Evolutionary conservation across 176 grass and related monocot genomes (phyloP).

Genomic region (Triticum monococcum): DNA sequence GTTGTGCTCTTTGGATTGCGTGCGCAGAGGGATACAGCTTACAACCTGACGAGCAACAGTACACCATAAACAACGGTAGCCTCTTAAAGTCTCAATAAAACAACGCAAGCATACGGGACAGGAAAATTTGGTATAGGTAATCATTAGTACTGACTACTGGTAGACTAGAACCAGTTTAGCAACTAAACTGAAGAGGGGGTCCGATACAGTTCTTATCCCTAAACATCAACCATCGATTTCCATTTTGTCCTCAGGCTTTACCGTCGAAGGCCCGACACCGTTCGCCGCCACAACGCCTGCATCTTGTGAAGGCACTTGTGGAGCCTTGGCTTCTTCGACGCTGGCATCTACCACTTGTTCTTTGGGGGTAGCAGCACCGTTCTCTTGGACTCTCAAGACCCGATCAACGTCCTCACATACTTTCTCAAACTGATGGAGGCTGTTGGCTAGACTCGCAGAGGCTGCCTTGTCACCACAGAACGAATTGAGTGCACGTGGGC

Average conservation of each 20-base stretch:
- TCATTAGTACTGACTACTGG: neutral
- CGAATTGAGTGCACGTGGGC: slow-evolving; percentile 50
- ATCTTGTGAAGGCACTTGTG: neutral
- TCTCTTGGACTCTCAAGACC: slow-evolving; percentile 41
- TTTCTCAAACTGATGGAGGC: slow-evolving; percentile 55
- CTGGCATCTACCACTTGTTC: slow-evolving; percentile 13
- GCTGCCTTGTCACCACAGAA: slow-evolving; percentile 61
- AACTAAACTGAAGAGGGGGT: no score
- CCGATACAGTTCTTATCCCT: no score
- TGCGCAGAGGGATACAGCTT: neutral
- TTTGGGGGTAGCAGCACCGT: slow-evolving; percentile 15
- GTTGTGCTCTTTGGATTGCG: neutral
- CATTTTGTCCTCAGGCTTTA: neutral
- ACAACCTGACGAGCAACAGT: neutral
- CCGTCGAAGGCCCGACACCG: neutral
- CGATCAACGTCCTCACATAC: slow-evolving; percentile 45
- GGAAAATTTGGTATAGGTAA: neutral
- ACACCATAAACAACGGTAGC: neutral
- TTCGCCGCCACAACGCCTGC: neutral
- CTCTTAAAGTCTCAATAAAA: neutral
- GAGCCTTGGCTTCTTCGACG: neutral
- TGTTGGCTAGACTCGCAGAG: slow-evolving; percentile 47
- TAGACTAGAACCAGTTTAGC: no score
- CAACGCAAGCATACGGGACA: neutral
- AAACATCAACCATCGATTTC: no score